Evolutionary conservation across 2,329 filamentous ascomycete species (phyloP), one percentile per base, ranked within the genome.

Genomic region (Fusarium sarcochroum): DNA sequence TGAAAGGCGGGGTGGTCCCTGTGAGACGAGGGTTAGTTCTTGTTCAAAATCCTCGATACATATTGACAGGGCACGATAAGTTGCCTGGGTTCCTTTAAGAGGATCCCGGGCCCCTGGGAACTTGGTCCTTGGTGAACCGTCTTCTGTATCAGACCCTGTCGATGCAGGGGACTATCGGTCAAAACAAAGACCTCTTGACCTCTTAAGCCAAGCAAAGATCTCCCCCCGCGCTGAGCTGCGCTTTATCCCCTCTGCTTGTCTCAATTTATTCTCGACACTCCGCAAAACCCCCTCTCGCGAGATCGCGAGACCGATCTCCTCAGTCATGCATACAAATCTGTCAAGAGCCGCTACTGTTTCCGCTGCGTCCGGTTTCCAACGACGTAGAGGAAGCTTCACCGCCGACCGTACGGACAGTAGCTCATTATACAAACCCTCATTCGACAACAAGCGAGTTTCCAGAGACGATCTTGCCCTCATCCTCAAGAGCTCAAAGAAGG

Each of bases 401-500:
- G 61, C 66, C 34, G 73, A 74, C 42, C 63, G 58, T 37, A 54
- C 72, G 42, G 63, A 59, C 38, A 56, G 38, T 27, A 68, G 58
- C 41, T 38, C 58, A 32, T 52, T 66, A 27, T 63, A 65, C 40
- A 71, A 60, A 44, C 61, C 66, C 42, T 60, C 68, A 45, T 69
- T 70, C 44, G 70, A 75, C 68, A 84, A 82, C 68, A 84, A 82
- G 72, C 80, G 83, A 65, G 73, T 83, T 42, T 86, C 84, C 21
- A 83, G 76, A 67, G 80, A 83, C 71, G 81, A 83, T 58, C 73
- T 81, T 49, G 77, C 76, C 32, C 75, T 77, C 45, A 72, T 73
- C 54, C 53, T 73, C 34, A 74, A 72, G 58, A 63, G 65, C 13
- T 72, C 73, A 35, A 71, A 71, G 46, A 78, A 70, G 58, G 72